These are phyloP conservation scores for Diutina ranongensis DNA, from an alignment of 1,139 yeast species.

Conservation along the genomic window DNA sequence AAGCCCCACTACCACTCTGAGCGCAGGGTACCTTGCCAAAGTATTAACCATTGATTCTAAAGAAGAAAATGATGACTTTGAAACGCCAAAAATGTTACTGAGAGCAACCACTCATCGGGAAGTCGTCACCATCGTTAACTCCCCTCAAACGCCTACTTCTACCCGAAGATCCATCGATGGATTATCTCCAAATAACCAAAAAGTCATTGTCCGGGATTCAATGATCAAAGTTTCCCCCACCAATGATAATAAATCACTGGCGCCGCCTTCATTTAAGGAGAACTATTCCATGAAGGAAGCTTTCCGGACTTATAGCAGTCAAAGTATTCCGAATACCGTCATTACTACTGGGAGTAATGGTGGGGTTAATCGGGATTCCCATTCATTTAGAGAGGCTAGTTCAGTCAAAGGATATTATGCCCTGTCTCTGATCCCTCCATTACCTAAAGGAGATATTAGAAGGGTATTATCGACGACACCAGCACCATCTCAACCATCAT, in stretches of 20 bases:
- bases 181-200: too few relatives aligned
- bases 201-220: too few relatives aligned
- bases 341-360: background rate
- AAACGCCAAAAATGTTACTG: background rate
- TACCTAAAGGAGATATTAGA: background rate
- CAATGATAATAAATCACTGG: background rate
- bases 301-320: background rate
- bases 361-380: background rate
- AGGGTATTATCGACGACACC: background rate
- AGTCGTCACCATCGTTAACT: background rate
- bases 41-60: background rate
- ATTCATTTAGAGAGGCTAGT: background rate
- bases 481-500: background rate
- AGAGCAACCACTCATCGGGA: background rate
- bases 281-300: constrained; percentile 2
- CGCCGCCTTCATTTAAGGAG: background rate
- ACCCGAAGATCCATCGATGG: too few relatives aligned
- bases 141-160: too few relatives aligned
- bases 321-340: background rate
- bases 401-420: background rate
- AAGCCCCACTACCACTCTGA: background rate
- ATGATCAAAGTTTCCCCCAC: too few relatives aligned
- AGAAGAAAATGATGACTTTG: background rate
- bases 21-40: background rate
- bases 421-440: background rate